phyloP scores from a whole-genome alignment of 352 stramenopile genomes.

The Aphanomyces euteiches region DNA sequence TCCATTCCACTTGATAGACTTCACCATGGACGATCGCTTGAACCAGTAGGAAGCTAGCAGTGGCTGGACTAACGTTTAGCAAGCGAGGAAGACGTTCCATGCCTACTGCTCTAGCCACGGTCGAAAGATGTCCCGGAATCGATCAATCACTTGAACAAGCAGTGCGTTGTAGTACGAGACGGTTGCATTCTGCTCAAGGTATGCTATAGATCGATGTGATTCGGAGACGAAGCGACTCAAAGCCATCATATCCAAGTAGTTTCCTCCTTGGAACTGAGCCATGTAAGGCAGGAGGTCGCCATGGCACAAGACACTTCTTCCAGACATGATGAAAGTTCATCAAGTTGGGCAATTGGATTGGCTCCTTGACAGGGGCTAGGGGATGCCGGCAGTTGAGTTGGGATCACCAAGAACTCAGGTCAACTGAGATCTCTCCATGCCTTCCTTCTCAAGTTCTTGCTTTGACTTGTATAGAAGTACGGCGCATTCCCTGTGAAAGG shows the following conservation, averaged over 20 bases:
- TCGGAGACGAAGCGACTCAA: neutral
- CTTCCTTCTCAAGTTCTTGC: too few species aligned
- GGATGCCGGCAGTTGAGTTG: too few species aligned
- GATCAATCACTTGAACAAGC: neutral
- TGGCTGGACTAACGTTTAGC: neutral
- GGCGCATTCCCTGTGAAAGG: too few species aligned
- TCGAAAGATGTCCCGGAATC: neutral
- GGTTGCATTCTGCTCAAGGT: neutral
- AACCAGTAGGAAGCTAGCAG: neutral
- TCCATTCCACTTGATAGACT: neutral
- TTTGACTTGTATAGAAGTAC: too few species aligned
- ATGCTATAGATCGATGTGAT: neutral
- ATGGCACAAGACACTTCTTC: neutral
- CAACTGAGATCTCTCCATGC: too few species aligned
- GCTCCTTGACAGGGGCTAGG: too few species aligned
- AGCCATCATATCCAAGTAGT: neutral
- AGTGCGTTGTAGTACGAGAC: slow-evolving; percentile 5
- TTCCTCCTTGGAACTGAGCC: slow-evolving; percentile 1
- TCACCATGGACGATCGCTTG: neutral
- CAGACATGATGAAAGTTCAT: too few species aligned
- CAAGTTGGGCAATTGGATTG: too few species aligned
- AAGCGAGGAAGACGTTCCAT: neutral
- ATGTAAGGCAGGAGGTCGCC: neutral
- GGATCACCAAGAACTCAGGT: too few species aligned
- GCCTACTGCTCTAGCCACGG: neutral